phyloP scores from a whole-genome alignment of 2,329 filamentous ascomycete genomes.

The Pestalotiopsis sp. region DNA sequence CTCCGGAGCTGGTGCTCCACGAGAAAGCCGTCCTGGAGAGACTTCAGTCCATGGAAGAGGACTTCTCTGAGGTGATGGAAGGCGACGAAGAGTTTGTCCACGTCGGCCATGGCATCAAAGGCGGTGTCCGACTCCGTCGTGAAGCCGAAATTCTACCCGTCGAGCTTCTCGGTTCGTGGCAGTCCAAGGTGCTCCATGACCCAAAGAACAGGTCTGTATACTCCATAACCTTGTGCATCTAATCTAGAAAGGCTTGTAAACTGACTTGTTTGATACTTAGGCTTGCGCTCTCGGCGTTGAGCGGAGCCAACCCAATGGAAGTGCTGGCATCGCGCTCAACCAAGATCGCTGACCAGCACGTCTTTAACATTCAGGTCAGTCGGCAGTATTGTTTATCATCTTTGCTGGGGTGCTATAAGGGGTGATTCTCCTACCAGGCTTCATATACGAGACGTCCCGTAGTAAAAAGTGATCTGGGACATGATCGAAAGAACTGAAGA shows the following conservation, averaged over 20 bases:
- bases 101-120: constrained; percentile 47
- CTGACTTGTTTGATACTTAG: constrained; percentile 40
- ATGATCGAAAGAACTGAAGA: background rate
- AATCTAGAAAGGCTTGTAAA: background rate
- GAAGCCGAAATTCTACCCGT: constrained; percentile 53
- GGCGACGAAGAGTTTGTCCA: constrained; percentile 52
- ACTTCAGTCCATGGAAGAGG: constrained; percentile 45
- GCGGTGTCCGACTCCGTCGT: constrained; percentile 23
- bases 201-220: constrained; percentile 63
- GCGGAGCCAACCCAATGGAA: constrained; percentile 65
- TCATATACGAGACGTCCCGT: background rate
- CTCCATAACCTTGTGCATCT: background rate
- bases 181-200: constrained; percentile 63
- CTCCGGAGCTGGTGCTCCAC: constrained; percentile 28
- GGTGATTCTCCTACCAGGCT: background rate
- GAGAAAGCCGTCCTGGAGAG: constrained; percentile 50
- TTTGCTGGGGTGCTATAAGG: background rate
- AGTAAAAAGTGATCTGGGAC: background rate
- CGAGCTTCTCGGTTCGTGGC: constrained; percentile 58
- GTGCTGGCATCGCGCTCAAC: constrained; percentile 68
- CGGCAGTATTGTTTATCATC: background rate
- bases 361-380: constrained; percentile 72
- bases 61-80: constrained; percentile 28
- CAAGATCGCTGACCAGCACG: constrained; percentile 71
- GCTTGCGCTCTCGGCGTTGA: constrained; percentile 75